Percentiles rank a stretch among this genome's conserved stretches.
Conservation (phyloP, 2,329 filamentous ascomycete genomes). For the Elsinoe necatrix region DNA sequence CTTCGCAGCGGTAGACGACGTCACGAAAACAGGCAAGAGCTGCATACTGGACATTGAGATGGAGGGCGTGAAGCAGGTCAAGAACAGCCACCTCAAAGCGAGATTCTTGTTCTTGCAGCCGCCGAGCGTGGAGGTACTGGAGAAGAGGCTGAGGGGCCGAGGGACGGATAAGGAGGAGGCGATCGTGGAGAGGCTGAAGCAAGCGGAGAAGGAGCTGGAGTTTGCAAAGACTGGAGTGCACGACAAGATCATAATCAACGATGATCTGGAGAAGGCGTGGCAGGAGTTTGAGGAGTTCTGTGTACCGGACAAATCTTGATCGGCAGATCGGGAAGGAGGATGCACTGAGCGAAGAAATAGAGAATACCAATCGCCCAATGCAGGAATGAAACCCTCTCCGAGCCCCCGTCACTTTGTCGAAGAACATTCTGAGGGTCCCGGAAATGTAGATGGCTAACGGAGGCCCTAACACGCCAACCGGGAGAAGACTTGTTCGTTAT, state of each 20-base stretch:
- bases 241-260: conserved; percentile 58
- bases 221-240: conserved; percentile 59
- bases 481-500: too few species aligned
- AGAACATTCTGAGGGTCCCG: too few species aligned
- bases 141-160: conserved; percentile 63
- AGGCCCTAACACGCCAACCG: too few species aligned
- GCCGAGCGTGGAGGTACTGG: conserved; percentile 64
- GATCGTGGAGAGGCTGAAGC: conserved; percentile 58
- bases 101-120: conserved; percentile 81
- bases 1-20: conserved; percentile 67
- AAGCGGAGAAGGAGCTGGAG: conserved; percentile 66
- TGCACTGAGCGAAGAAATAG: background rate
- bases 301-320: conserved; percentile 22
- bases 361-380: background rate
- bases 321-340: background rate
- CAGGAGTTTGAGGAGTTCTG: conserved; percentile 36
- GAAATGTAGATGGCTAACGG: too few species aligned
- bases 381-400: too few species aligned
- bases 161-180: conserved; percentile 71
- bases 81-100: conserved; percentile 62
- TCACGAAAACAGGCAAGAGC: conserved; percentile 58
- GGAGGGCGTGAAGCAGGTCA: conserved; percentile 95
- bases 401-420: too few species aligned
- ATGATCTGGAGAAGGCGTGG: conserved; percentile 53
- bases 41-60: conserved; percentile 95